Base-by-base conservation (phyloP, 345 rosid species). In the Salix dunnii region DNA sequence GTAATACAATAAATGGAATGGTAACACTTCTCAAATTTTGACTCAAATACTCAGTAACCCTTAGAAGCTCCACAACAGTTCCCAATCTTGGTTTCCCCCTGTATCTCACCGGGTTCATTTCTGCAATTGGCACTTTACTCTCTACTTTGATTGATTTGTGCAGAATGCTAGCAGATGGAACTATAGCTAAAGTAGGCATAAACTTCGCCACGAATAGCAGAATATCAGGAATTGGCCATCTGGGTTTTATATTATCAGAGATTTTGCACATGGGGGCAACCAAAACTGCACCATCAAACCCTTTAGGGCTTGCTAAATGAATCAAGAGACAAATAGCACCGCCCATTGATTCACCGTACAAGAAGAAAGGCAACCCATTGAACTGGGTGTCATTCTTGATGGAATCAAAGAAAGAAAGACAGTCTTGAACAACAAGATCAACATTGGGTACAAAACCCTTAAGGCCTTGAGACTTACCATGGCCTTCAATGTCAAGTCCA, bases 231-330 rank as follows among this genome's bases (percentile, higher is more conserved):
- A 92, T 82, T 53, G 97, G 94, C 98, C 96, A 91, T 72, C 85
- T 84, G 86, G 97, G 97, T 66, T 74, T 89, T 31, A 88, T 84
- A 72, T 88, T 85, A 46, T 92, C 94, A 1, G 95, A 90, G 79
- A 94, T 92, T 81, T 80, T 88, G 71, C 98, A 92, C 97, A 94
- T 94, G 48, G 97, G 94, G 6, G 97, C 92, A 1, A 92, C 97
- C 62, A 91, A 77, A 40, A 92, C 70, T 0, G 97, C 95, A 5
- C 98, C 97, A 11, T 82, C 84, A 72, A 91, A 92, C 68, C 86
- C 90, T 21, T 28, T 43, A 3, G 83, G 89, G 72, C 87, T 89
- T 1, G 88, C 84, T 30, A 94, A 83, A 79, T 91, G 95, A 38
- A 84, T 78, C 73, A 90, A 46, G 17, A 95, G 87, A 77, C 86